These are phyloP conservation scores for Candida lessepsii DNA, from an alignment of 805 yeast genomes.

Conservation along the genomic window DNA sequence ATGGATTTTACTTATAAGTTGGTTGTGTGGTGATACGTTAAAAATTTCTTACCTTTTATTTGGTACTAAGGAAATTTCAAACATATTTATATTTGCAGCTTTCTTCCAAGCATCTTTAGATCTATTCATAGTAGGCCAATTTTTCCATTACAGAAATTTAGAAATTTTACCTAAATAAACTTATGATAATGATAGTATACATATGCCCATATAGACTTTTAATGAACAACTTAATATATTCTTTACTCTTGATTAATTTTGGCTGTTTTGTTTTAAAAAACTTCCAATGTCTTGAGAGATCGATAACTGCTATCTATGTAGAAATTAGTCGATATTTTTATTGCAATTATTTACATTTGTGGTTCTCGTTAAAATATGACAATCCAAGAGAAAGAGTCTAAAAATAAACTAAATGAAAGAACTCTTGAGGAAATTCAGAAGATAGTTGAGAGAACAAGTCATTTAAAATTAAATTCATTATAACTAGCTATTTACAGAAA, in stretches of 20 bases:
- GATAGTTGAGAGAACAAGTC: too few relatives aligned
- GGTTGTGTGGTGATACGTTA: conserved; percentile 87
- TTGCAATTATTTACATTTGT: too few relatives aligned
- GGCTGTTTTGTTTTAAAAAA: too few relatives aligned
- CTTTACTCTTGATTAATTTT: too few relatives aligned
- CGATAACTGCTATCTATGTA: too few relatives aligned
- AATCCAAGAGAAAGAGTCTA: too few relatives aligned
- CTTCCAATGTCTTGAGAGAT: too few relatives aligned
- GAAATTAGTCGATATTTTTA: too few relatives aligned
- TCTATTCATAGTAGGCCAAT: conserved; percentile 69
- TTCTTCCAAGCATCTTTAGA: conserved; percentile 77
- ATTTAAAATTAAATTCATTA: conserved; percentile 1
- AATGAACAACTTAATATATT: conserved; percentile 2
- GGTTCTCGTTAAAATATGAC: too few relatives aligned
- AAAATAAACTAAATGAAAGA: too few relatives aligned
- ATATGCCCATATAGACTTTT: conserved; percentile 1
- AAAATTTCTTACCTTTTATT: conserved; percentile 72
- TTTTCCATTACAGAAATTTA: conserved; percentile 50
- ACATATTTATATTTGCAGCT: conserved; percentile 66
- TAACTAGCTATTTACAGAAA: conserved; percentile 19
- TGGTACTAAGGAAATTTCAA: conserved; percentile 70
- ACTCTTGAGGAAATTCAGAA: too few relatives aligned
- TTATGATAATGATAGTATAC: conserved; percentile 1
- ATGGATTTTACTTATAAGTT: conserved; percentile 67
- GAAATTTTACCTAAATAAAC: conserved; percentile 8